Evolutionary conservation across 73 alveolate species (phyloP), one percentile per base, ranked within the genome.

Genomic region (Paramecium primaurelia): DNA sequence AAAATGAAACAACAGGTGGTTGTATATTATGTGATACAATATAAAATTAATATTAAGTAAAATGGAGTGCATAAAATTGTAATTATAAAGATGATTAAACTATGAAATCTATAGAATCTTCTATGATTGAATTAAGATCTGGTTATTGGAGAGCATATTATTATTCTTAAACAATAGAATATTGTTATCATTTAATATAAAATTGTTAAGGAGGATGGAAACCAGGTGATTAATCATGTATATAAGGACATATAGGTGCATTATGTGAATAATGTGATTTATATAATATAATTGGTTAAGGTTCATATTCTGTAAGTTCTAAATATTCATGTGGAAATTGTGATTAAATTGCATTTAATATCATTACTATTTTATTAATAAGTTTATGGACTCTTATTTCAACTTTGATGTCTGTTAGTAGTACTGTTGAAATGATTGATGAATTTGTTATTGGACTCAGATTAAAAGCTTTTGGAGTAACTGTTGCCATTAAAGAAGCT

Each of bases 91-190:
- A 49, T 49, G 59, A 49, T 49, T 49, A 3, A 16, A 49, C 12
- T 12, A 49, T 49, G 59, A 49, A 49, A 49, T 49, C 59, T 12
- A 49, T 49, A 49, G 25, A 49, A 49, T 49, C 59, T 49, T 49
- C 59, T 12, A 28, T 32, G 86, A 36, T 36, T 12, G 32, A 71
- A 71, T 71, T 71, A 71, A 80, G 54, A 80, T 16, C 16, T n/a
- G 92, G 92, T 14, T 80, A 38, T 80, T 80, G 92, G 92, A 80
- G 92, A 80, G 54, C 92, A 4, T 45, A 42, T 25, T 49, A 22
- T 22, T 45, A 18, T 34, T 20, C 36, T 25, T 10, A 34, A 22
- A 28, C 18, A 10, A 45, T 80, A 44, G 92, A 80, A 38, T 18
- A 49, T 20, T 80, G 92, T 80, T 80, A 42, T 80, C 69, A 80